phyloP scores from a whole-genome alignment of 805 yeast genomes.

The Wickerhamomyces pijperi region DNA sequence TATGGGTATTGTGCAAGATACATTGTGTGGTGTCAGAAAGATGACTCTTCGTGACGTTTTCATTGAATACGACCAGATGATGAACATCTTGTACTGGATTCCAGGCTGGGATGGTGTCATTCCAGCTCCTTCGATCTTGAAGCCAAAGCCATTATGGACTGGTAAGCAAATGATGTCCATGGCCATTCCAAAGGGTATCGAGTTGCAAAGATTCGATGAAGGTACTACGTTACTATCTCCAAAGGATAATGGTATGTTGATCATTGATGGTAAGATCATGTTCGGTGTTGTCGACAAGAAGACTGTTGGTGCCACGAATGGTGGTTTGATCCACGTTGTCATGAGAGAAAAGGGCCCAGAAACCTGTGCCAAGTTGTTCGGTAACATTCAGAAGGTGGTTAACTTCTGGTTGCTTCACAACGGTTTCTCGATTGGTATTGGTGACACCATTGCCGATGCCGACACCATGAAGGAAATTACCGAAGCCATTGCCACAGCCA shows the following conservation, averaged over 20 bases:
- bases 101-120: constrained; percentile 98
- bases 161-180: constrained; percentile 91
- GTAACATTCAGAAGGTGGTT: constrained; percentile 89
- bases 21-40: constrained; percentile 93
- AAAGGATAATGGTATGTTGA: constrained; percentile 90
- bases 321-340: constrained; percentile 95
- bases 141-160: constrained; percentile 95
- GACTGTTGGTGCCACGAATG: constrained; percentile 97
- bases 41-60: constrained; percentile 87
- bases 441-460: constrained; percentile 99
- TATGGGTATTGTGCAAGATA: constrained; percentile 99
- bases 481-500: constrained; percentile 85
- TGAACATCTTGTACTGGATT: constrained; percentile 96
- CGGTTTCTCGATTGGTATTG: constrained; percentile 98
- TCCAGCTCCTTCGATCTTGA: constrained; percentile 88
- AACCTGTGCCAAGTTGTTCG: constrained; percentile 80
- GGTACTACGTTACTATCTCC: constrained; percentile 76
- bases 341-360: constrained; percentile 95
- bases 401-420: constrained; percentile 94
- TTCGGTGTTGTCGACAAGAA: constrained; percentile 98
- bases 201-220: constrained; percentile 87
- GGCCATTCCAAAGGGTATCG: constrained; percentile 94
- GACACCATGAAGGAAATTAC: constrained; percentile 91
- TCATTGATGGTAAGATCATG: constrained; percentile 90
- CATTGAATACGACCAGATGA: constrained; percentile 84